Base-by-base conservation (phyloP, 164 flowering plant species). In the Stephania japonica region DNA sequence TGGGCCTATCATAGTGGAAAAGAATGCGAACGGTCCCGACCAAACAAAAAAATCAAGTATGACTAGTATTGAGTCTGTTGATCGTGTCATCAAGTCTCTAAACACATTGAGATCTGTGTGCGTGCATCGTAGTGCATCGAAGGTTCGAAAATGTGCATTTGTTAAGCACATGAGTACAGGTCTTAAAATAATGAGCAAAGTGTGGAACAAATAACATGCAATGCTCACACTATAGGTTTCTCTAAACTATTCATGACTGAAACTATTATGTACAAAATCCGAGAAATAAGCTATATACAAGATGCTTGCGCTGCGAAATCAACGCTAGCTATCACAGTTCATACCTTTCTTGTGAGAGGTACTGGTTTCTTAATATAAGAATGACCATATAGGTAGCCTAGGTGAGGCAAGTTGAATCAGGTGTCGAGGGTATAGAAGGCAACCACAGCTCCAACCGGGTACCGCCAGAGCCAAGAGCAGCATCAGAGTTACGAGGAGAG, bases 371-470 rank as follows among this genome's bases (percentile, higher is more conserved):
- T 56, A 32, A 59, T 59, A 24, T 59, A 19, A 4, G 64, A 32
- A 56, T 63, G 42, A 43, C 6, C 56, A 18, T 56, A 44, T 56
- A 44, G 24, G 18, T 72, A 6, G 27, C 38, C 53, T 44, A 73
- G 61, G 12, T 32, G 70, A 19, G 69, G 27, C 53, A 73, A 69
- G 71, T 73, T 42, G 65, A 11, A 68, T 80, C 83, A 66, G 87
- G 73, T 67, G 78, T 23, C 7, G 78, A 66, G 23, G 84, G 65
- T 67, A 70, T 61, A 27, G 92, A 82, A 70, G 97, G 97, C 68
- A 95, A 84, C 97, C 97, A 94, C 59, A 94, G 85, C 81, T 94
- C 97, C 56, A 92, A 42, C 9, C 92, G 96, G 26, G 97, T 91
- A 14, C 98, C 98, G 18, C 97, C 94, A 16, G 90, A 80, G 72